Conservation (phyloP, 192 early-diverging fungal species). For the Tieghemiomyces parasiticus region DNA sequence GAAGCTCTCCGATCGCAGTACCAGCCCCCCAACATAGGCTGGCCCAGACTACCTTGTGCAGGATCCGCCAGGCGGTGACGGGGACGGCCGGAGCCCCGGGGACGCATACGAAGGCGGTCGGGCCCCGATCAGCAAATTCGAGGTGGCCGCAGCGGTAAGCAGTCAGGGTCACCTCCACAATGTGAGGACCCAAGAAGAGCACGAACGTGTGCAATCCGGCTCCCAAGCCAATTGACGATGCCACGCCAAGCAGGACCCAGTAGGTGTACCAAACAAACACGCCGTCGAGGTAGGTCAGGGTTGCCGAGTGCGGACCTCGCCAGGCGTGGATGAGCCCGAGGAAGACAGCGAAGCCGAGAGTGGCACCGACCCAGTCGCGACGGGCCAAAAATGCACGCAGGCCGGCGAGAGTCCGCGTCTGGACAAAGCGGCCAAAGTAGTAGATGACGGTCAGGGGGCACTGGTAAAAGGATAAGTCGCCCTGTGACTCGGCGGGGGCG, state of each 20-base stretch:
- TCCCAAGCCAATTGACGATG: slow-evolving; percentile 85
- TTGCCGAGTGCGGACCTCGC: slow-evolving; percentile 11
- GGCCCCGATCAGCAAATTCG: slow-evolving; percentile 56
- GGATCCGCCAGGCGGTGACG: slow-evolving; percentile 44
- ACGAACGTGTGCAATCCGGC: slow-evolving; percentile 93
- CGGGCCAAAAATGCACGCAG: slow-evolving; percentile 1
- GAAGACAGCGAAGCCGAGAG: background rate
- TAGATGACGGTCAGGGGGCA: background rate
- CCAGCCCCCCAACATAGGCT: slow-evolving; percentile 88
- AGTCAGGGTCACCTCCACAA: slow-evolving; percentile 76
- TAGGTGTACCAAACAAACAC: slow-evolving; percentile 70
- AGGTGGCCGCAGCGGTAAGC: slow-evolving; percentile 68
- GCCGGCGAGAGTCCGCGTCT: background rate
- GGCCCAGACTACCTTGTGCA: slow-evolving; percentile 54
- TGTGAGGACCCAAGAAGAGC: slow-evolving; percentile 82
- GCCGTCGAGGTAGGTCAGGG: slow-evolving; percentile 33
- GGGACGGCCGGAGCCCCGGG: background rate
- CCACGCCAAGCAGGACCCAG: slow-evolving; percentile 74
- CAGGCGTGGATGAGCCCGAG: background rate
- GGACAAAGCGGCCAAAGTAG: slow-evolving; percentile 2
- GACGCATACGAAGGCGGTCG: slow-evolving; percentile 31
- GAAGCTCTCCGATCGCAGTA: slow-evolving; percentile 84
- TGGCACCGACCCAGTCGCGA: background rate
- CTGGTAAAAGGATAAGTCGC: slow-evolving; percentile 9
- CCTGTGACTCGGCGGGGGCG: background rate